Evolutionary conservation across 352 stramenopile genomes (phyloP), one percentile per base, ranked within the genome.

Genomic region (Phytopythium ostracodes): DNA sequence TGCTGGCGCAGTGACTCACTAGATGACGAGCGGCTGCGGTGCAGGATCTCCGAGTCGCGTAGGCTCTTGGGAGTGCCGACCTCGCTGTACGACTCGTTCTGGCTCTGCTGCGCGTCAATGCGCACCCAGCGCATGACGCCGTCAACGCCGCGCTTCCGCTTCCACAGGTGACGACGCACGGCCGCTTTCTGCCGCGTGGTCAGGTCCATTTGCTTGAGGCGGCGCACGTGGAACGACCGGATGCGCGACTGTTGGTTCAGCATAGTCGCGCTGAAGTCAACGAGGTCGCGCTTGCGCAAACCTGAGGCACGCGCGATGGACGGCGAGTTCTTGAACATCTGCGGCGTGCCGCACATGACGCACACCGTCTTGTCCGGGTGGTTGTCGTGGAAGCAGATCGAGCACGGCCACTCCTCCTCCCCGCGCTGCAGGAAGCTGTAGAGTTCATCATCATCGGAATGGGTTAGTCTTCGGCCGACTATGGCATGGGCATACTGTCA

Each of bases 361-460:
- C 86, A 94, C 49, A 66, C 72, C 42, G 74, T 88, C 64, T 90
- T 91, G 66, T 76, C 86, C 63, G 84, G 84, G 66, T 94, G 86
- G 71, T 94, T 93, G 63, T 92, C 82, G 69, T 94, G 86, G 71
- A 92, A 94, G 64, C 86, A 94, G 52, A 94, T 94, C 24, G 86
- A 92, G 68, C 84, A 94, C 24, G 84, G 83, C 86, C 86, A 94
- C 54, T 91, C 84, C 56, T 91, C 70, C 56, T 93, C 80, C 11
- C 86, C 86, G 49, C 84, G 84, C 66, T 88, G 76, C 8, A 94
- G 63, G 59, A 94, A 94, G 58, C 76, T 76, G 52, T 2, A 58
- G 20, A 53, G 22, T 29, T 33, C 29, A 33, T 33, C 7, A 33
- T 33, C 29, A 33, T 33, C 29, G 20, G 22, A 68, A 29, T 66